A percentile compares a stretch with the other conserved stretches of the same genome.
phyloP scores from a whole-genome alignment of 192 early-diverging fungal genomes.

The Entomortierella lignicola region DNA sequence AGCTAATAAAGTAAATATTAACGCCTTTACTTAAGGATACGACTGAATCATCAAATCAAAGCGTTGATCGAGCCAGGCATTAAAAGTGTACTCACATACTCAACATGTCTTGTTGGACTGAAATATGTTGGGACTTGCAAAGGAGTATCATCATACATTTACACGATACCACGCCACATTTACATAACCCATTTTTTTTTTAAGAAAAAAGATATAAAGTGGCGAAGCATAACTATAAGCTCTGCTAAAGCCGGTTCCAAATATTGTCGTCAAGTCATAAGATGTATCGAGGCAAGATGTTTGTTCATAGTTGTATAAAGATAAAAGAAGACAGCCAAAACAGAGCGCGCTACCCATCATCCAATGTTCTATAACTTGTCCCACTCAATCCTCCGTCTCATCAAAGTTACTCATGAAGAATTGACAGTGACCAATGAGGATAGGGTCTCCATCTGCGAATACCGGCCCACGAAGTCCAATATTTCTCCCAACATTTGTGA shows the following conservation, averaged over 20 bases:
- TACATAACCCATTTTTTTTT: not conserved
- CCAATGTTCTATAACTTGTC: not conserved
- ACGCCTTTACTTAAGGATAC: too few relatives aligned
- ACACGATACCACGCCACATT: too few relatives aligned
- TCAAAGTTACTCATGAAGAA: not conserved
- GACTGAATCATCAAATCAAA: too few relatives aligned
- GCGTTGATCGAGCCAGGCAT: too few relatives aligned
- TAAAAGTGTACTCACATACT: too few relatives aligned
- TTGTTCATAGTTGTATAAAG: not conserved
- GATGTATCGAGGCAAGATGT: not conserved
- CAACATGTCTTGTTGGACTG: too few relatives aligned
- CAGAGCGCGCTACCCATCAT: not conserved
- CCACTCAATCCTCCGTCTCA: not conserved
- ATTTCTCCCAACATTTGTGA: slow-evolving; percentile 9
- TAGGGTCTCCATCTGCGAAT: slow-evolving; percentile 8
- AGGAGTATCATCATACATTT: too few relatives aligned
- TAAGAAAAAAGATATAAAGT: not conserved
- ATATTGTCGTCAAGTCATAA: not conserved
- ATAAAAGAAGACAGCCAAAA: not conserved
- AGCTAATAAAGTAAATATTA: too few relatives aligned
- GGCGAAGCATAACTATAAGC: not conserved
- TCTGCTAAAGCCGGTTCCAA: not conserved
- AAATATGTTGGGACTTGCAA: too few relatives aligned
- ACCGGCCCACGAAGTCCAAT: slow-evolving; percentile 7
- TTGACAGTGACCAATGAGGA: not conserved